phyloP scores from a whole-genome alignment of 192 early-diverging fungal species.

The Rhizoclosmatium globosum region DNA sequence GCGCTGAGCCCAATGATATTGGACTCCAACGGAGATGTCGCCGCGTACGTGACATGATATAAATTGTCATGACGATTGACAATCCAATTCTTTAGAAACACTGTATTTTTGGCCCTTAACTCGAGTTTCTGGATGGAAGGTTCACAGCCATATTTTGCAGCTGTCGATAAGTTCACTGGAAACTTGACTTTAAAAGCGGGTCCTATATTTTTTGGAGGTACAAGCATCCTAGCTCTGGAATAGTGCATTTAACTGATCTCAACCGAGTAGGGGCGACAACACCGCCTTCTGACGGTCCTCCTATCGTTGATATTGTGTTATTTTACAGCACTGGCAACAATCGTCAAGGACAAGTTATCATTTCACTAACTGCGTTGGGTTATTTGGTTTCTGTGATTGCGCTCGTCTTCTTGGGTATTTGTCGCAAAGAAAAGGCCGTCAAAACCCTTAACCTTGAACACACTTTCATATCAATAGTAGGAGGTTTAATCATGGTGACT shows the following conservation, averaged over 20 bases:
- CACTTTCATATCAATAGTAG: not conserved
- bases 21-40: not conserved
- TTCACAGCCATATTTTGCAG: too few species aligned
- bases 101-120: too few species aligned
- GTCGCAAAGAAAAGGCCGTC: not conserved
- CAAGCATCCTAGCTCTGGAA: too few species aligned
- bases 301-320: not conserved
- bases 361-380: not conserved
- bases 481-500: not conserved
- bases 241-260: too few species aligned
- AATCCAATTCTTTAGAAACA: too few species aligned
- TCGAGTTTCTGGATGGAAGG: too few species aligned
- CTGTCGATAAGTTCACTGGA: too few species aligned
- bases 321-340: not conserved
- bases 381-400: not conserved
- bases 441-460: slow-evolving; percentile 1
- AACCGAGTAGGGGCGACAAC: too few species aligned
- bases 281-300: not conserved
- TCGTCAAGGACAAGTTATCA: not conserved
- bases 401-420: not conserved
- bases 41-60: not conserved
- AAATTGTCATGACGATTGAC: not conserved
- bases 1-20: not conserved
- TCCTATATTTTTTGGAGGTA: too few species aligned
- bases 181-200: too few species aligned